phyloP scores from a whole-genome alignment of 129 eudicot species.

The Saposhnikovia divaricata region DNA sequence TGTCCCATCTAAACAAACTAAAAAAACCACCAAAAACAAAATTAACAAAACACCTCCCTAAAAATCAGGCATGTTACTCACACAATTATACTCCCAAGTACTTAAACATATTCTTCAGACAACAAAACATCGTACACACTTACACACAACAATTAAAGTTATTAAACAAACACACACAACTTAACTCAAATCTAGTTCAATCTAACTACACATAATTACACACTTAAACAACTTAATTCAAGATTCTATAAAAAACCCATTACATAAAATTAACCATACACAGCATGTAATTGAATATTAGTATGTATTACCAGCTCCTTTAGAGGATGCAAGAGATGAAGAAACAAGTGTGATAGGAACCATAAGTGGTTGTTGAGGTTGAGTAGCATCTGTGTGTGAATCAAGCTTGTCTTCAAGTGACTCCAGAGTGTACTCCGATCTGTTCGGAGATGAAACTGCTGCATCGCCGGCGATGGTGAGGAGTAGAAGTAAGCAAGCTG shows the following conservation, averaged over 20 bases:
- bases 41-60: neutral
- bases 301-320: slow-evolving; percentile 14
- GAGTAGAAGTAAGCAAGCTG: neutral
- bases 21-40: slow-evolving; percentile 1
- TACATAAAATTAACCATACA: too few species aligned
- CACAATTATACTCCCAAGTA: neutral
- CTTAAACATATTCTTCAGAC: neutral
- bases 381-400: slow-evolving; percentile 3
- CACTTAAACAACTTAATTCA: neutral
- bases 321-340: neutral
- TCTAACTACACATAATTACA: neutral
- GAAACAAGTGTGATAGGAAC: slow-evolving; percentile 10
- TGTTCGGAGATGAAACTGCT: neutral
- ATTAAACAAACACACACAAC: neutral
- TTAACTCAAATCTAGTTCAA: neutral
- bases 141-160: neutral
- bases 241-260: neutral
- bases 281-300: too few species aligned
- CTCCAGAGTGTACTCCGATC: neutral
- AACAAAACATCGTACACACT: neutral
- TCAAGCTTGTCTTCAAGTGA: neutral
- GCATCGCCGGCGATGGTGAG: neutral
- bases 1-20: slow-evolving; percentile 97
- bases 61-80: slow-evolving; percentile 7
- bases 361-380: slow-evolving; percentile 1